Evolutionary conservation across 805 yeast species (phyloP), one percentile per base, ranked within the genome.

Genomic region (Wickerhamiella shivajii): DNA sequence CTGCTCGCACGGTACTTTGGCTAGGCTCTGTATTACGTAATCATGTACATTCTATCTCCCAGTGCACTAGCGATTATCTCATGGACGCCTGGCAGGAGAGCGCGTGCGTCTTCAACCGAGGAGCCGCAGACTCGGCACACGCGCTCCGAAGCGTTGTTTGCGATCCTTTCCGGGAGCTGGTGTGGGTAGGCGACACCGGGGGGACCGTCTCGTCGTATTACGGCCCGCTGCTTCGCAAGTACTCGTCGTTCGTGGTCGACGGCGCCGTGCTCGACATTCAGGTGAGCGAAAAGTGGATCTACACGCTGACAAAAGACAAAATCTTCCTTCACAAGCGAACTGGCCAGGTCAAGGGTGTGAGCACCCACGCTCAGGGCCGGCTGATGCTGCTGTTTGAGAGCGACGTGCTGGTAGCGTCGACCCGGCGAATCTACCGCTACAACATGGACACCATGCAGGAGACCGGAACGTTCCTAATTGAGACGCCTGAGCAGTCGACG

Each of bases 161-260:
- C 27, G 51, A 47, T 15, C 44, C 45, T 6, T 19, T 27, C 19
- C 33, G 39, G 17, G 90, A 85, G 44, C 59, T 90, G 28, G 50
- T 85, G 2, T 87, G 97, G 97, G 64, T 75, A 1, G 93, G 93
- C 12, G 90, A 80, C 50, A 52, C 26, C 1, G 31, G 46, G 40
- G 70, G 70, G 3, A 52, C 48, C 23, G 46, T 66, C 7, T 51
- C 56, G 3, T 60, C 68, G 1, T 61, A 49, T 35, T 58, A 56
- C 18, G 74, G 69, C 9, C 60, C 64, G 8, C 57, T 60, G 8
- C 53, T 74, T 30, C 56, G 59, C 4, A 65, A 74, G 3, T 79
- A 77, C 46, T 66, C 76, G 3, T 57, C 77, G 20, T 70, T 69
- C 37, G 52, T 57, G 14, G 76, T 71, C 0, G 47, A 54, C 3